Base-by-base conservation (phyloP, 768 basidiomycete genomes). In the Mycena sanguinolenta region DNA sequence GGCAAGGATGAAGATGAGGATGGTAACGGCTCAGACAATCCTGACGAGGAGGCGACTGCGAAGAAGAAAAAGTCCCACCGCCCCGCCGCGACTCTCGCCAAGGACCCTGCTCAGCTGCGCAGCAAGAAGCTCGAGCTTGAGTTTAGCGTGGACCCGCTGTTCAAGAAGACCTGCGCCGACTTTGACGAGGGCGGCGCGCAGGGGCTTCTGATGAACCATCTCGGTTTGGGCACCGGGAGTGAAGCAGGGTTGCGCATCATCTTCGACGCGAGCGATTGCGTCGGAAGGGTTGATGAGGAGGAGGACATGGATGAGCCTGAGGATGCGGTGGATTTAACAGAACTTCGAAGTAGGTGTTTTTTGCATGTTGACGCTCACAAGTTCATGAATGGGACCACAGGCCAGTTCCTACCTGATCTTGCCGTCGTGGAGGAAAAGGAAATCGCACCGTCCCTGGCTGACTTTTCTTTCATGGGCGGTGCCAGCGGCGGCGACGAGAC, bases 141-240 rank as follows among this genome's bases (percentile, higher is more conserved):
- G 78, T 98, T 98, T 80, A 92, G 90, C 53, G 95, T 99, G 32
- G 98, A 99, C 77, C 98, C 98, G 2, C 85, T 99, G 38, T 99
- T 99, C 84, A 94, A 89, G 83, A 99, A 99, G 85, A 99, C 98
- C 2, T 95, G 92, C 75, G 97, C 95, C 27, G 98, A 99, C 77
- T 99, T 99, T 76, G 98, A 99, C 78, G 98, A 99, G 80, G 98
- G 97, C 49, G 97, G 98, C 57, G 98, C 98, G 0, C 92, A 95
- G 69, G 98, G 98, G 14, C 82, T 99, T 55, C 83, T 99, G 36
- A 97, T 99, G 97, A 99, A 99, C 77, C 98, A 99, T 77, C 85
- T 99, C 49, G 87, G 88, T 60, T 75, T 95, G 63, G 93, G 92
- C 23, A 84, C 92, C 1, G 94, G 93, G 3, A 88, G 87, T 21